These are phyloP conservation scores for Phascolomyces articulosus DNA, from an alignment of 371 early-diverging fungal species.

Conservation along the genomic window DNA sequence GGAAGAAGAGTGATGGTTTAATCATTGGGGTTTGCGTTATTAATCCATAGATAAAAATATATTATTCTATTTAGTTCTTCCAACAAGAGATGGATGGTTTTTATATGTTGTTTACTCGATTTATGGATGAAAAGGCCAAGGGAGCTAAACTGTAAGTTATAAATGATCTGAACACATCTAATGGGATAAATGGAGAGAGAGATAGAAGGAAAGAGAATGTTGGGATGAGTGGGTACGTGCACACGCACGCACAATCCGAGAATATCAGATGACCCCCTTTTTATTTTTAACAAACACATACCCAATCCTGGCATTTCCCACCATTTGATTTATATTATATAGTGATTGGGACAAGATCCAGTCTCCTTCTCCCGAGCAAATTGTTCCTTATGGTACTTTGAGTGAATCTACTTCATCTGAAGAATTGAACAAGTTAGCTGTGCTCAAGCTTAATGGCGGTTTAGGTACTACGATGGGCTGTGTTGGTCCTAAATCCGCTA, in stretches of 20 bases:
- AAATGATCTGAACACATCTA: not conserved
- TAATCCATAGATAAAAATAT: no score
- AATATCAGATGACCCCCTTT: not conserved
- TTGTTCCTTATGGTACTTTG: conserved; percentile 79
- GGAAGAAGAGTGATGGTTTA: no score
- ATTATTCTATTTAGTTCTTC: conserved; percentile 18
- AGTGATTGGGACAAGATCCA: conserved; percentile 95
- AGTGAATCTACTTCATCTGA: conserved; percentile 49
- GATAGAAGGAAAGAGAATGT: no score
- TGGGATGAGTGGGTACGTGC: not conserved
- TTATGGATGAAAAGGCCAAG: conserved; percentile 80
- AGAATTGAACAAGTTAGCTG: conserved; percentile 92
- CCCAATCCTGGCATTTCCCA: conserved; percentile 3
- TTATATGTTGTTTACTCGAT: conserved; percentile 89
- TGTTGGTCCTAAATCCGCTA: conserved; percentile 99
- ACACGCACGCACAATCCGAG: not conserved
- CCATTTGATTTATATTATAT: no score
- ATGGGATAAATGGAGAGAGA: not conserved
- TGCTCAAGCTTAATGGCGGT: conserved; percentile 99
- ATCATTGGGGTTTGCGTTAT: not conserved
- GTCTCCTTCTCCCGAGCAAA: conserved; percentile 86
- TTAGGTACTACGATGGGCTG: conserved; percentile 99
- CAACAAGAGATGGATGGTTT: conserved; percentile 86
- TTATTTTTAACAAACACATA: no score
- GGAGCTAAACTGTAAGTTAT: conserved; percentile 83